Conservation (phyloP, 2,329 filamentous ascomycete genomes). For the Calonectria ilicicola region DNA sequence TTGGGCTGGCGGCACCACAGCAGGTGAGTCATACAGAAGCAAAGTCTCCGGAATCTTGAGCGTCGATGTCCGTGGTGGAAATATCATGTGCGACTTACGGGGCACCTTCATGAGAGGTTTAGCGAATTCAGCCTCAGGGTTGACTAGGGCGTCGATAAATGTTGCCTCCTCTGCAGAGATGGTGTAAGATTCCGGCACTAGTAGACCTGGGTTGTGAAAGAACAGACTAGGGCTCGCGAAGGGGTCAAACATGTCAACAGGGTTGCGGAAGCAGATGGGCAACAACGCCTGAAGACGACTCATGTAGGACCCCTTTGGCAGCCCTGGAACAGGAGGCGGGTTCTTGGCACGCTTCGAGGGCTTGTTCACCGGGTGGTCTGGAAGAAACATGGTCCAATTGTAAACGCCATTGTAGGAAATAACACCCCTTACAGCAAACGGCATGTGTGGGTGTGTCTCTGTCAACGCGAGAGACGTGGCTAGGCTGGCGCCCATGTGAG, state of each 20-base stretch:
- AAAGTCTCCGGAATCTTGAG: slow-evolving; percentile 63
- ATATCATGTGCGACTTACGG: slow-evolving; percentile 58
- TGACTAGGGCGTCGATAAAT: slow-evolving; percentile 40
- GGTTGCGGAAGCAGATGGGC: slow-evolving; percentile 59
- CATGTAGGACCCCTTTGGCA: slow-evolving; percentile 50
- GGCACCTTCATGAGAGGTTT: slow-evolving; percentile 42
- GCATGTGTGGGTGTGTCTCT: slow-evolving; percentile 58
- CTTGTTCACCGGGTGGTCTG: slow-evolving; percentile 61
- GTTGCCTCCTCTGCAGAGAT: slow-evolving; percentile 45
- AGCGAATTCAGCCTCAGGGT: slow-evolving; percentile 26
- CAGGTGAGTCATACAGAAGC: slow-evolving; percentile 57
- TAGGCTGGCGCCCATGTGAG: slow-evolving; percentile 68
- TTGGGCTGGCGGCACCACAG: slow-evolving; percentile 27
- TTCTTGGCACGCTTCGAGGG: slow-evolving; percentile 30
- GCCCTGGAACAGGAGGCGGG: slow-evolving; percentile 21
- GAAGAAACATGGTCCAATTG: slow-evolving; percentile 73
- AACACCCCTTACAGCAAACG: slow-evolving; percentile 64
- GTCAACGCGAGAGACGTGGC: slow-evolving; percentile 69
- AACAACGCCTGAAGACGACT: slow-evolving; percentile 51
- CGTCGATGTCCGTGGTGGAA: slow-evolving; percentile 60
- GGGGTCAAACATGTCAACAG: slow-evolving; percentile 66
- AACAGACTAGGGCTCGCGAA: slow-evolving; percentile 71
- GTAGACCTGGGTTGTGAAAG: slow-evolving; percentile 65
- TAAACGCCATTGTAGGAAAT: slow-evolving; percentile 71
- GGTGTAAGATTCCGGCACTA: slow-evolving; percentile 59